Evolutionary conservation across 345 rosid species (phyloP).

Genomic region (Adansonia digitata): DNA sequence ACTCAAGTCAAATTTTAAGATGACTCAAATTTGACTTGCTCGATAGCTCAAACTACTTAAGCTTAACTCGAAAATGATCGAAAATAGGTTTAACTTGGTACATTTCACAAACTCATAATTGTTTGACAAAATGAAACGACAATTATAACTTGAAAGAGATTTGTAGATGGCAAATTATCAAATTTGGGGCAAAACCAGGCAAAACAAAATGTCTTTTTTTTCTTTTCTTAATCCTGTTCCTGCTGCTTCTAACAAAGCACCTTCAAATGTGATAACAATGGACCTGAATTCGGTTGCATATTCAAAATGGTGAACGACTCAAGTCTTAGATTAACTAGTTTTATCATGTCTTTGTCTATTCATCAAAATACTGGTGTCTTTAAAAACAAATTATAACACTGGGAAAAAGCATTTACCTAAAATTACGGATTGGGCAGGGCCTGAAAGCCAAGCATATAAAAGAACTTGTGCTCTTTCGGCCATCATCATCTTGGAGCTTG

Average conservation of each 20-base stretch:
- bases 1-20: no score
- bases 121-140: neutral
- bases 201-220: no score
- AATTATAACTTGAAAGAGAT: neutral
- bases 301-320: neutral
- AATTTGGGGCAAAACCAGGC: neutral
- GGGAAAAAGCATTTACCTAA: constrained; percentile 33
- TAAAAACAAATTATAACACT: neutral
- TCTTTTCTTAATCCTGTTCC: no score
- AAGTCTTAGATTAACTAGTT: neutral
- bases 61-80: no score
- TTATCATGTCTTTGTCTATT: neutral
- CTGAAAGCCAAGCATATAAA: constrained; percentile 45
- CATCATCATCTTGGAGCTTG: constrained; percentile 70
- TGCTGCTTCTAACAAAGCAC: neutral
- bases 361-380: neutral
- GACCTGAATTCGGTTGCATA: no score
- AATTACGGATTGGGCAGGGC: constrained; percentile 30
- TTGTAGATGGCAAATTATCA: neutral
- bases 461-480: constrained; percentile 33
- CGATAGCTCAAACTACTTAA: no score
- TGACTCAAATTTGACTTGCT: no score
- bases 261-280: no score
- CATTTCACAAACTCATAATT: neutral
- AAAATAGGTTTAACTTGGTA: neutral